These are phyloP conservation scores for Tricholoma bakamatsutake DNA, from an alignment of 768 basidiomycete species.

Conservation along the genomic window DNA sequence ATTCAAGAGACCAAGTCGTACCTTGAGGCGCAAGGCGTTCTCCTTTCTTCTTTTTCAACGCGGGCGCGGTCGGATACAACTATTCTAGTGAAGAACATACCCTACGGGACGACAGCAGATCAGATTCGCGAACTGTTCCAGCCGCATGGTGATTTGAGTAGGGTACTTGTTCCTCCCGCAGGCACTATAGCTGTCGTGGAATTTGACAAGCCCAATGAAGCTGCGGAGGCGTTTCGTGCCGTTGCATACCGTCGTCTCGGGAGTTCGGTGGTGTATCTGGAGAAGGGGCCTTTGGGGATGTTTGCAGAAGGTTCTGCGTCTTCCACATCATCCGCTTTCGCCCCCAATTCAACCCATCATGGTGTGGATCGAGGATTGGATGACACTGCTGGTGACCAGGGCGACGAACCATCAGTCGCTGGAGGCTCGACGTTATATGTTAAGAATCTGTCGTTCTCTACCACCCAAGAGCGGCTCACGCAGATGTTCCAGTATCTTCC, in stretches of 20 bases:
- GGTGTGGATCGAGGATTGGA: constrained; percentile 34
- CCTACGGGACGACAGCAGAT: constrained; percentile 74
- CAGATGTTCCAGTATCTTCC: constrained; percentile 70
- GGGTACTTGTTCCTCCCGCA: constrained; percentile 75
- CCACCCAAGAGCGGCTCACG: constrained; percentile 66
- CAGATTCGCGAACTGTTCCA: constrained; percentile 80
- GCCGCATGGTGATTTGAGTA: constrained; percentile 60
- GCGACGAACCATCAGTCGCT: constrained; percentile 40
- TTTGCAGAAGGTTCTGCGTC: constrained; percentile 44
- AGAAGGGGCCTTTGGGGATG: constrained; percentile 86
- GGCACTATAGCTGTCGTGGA: constrained; percentile 93
- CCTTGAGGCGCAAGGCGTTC: constrained; percentile 72
- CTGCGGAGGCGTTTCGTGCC: constrained; percentile 68
- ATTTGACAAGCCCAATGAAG: constrained; percentile 66
- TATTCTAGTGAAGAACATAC: constrained; percentile 95
- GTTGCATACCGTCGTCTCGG: constrained; percentile 86
- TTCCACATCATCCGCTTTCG: constrained; percentile 3
- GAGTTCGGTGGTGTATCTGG: constrained; percentile 86
- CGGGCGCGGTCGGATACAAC: constrained; percentile 65
- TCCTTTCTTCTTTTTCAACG: constrained; percentile 52
- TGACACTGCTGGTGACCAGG: constrained; percentile 24
- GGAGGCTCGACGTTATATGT: constrained; percentile 84
- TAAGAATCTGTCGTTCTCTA: constrained; percentile 95
- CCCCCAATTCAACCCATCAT: constrained; percentile 11
- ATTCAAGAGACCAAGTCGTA: constrained; percentile 93